Percentiles rank a stretch among this genome's conserved stretches.
phyloP scores from a whole-genome alignment of 1,284 basidiomycete genomes.

The Cryptococcus depauperatus region DNA sequence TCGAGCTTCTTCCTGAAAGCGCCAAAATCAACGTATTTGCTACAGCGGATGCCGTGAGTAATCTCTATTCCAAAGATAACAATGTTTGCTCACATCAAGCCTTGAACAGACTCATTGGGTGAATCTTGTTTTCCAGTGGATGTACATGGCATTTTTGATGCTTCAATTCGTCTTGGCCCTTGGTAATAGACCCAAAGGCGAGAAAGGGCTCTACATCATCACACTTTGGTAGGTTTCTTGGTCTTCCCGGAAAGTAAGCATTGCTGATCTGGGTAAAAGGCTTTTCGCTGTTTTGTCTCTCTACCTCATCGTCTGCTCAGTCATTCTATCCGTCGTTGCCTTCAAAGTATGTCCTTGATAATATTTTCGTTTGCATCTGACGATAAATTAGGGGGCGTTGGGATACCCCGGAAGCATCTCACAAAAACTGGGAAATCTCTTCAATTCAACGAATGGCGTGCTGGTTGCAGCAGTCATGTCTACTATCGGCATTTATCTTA shows the following conservation, averaged over 20 bases:
- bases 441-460: constrained; percentile 68
- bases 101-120: constrained; percentile 82
- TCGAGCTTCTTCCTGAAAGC: constrained; percentile 65
- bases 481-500: constrained; percentile 76
- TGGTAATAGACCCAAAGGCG: constrained; percentile 93
- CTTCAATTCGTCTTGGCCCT: constrained; percentile 85
- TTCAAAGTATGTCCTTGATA: constrained; percentile 57
- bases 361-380: neutral
- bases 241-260: neutral
- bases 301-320: constrained; percentile 75
- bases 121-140: constrained; percentile 73
- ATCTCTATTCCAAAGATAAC: neutral
- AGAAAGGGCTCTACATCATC: constrained; percentile 68
- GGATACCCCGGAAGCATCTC: constrained; percentile 30
- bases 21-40: constrained; percentile 59
- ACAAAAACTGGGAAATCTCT: constrained; percentile 56
- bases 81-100: constrained; percentile 6
- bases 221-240: constrained; percentile 51
- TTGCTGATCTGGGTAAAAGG: constrained; percentile 44
- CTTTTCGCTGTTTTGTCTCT: constrained; percentile 69
- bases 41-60: constrained; percentile 54
- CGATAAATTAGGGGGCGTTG: constrained; percentile 52
- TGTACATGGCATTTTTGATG: constrained; percentile 76
- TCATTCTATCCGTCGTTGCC: constrained; percentile 69
- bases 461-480: constrained; percentile 80